These are phyloP conservation scores for Aspergillus sp. DNA, from an alignment of 2,329 filamentous ascomycete species.

Conservation along the genomic window DNA sequence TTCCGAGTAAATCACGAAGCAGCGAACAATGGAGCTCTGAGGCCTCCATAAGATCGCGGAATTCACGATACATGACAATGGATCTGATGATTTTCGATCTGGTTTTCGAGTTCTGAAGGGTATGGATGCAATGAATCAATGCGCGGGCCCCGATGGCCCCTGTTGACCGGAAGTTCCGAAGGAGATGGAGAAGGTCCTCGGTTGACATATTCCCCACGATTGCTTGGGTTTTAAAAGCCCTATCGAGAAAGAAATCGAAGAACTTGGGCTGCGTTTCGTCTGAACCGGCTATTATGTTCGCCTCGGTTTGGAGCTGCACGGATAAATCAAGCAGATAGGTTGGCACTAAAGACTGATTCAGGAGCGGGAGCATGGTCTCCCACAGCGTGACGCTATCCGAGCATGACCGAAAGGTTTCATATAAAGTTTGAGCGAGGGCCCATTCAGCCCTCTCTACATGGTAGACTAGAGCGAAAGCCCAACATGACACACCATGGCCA, in stretches of 20 bases:
- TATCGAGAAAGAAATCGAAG: slow-evolving; percentile 25
- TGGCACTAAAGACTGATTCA: slow-evolving; percentile 19
- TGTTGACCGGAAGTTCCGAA: slow-evolving; percentile 26
- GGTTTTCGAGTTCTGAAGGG: slow-evolving; percentile 27
- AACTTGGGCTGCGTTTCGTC: slow-evolving; percentile 10
- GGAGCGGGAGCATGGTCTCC: slow-evolving; percentile 13
- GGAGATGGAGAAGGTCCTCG: slow-evolving; percentile 30
- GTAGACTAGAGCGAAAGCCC: slow-evolving; percentile 32
- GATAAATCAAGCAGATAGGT: slow-evolving; percentile 23
- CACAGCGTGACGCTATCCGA: slow-evolving; percentile 7
- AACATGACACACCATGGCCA: slow-evolving; percentile 26
- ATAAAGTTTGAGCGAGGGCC: slow-evolving; percentile 28
- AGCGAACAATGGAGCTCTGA: slow-evolving; percentile 8
- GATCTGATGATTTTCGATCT: slow-evolving; percentile 29
- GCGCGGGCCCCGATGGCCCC: slow-evolving; percentile 23
- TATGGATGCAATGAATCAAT: slow-evolving; percentile 31
- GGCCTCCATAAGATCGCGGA: slow-evolving; percentile 33
- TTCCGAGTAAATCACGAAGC: slow-evolving; percentile 26
- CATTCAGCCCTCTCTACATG: slow-evolving; percentile 34
- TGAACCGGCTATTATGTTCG: not conserved
- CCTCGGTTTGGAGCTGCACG: slow-evolving; percentile 14
- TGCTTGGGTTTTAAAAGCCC: slow-evolving; percentile 25
- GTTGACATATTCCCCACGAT: slow-evolving; percentile 28
- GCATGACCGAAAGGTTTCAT: slow-evolving; percentile 21
- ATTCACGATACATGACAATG: slow-evolving; percentile 42